phyloP scores from a whole-genome alignment of 106 monocot genomes.

The Platanthera guangdongensis region DNA sequence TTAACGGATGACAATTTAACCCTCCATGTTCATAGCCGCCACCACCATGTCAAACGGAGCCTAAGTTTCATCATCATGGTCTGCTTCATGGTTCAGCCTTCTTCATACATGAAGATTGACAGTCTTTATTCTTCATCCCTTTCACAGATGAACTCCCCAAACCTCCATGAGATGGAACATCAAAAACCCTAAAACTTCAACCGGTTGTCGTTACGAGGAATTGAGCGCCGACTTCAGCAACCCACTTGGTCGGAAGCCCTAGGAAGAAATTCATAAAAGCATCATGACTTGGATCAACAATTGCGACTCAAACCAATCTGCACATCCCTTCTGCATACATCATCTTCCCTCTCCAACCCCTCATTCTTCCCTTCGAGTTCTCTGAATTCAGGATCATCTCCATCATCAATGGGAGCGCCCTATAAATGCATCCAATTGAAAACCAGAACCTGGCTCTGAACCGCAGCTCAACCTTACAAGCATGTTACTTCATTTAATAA shows the following conservation, averaged over 20 bases:
- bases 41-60: too few relatives aligned
- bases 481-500: too few relatives aligned
- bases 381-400: slow-evolving; percentile 61
- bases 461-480: slow-evolving; percentile 51
- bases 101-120: too few relatives aligned
- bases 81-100: too few relatives aligned
- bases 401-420: slow-evolving; percentile 61
- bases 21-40: too few relatives aligned
- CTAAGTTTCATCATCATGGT: too few relatives aligned
- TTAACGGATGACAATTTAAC: too few relatives aligned
- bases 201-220: slow-evolving; percentile 16
- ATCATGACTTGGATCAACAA: slow-evolving; percentile 53
- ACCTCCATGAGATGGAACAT: neutral
- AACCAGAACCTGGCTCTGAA: slow-evolving; percentile 82
- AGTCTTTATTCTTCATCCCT: too few relatives aligned
- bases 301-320: slow-evolving; percentile 70
- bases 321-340: slow-evolving; percentile 53
- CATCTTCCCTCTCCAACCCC: slow-evolving; percentile 47
- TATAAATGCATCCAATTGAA: slow-evolving; percentile 39
- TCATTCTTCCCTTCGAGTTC: slow-evolving; percentile 36
- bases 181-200: neutral
- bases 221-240: slow-evolving; percentile 60
- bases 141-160: neutral
- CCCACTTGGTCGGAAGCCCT: slow-evolving; percentile 74
- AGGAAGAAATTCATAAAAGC: slow-evolving; percentile 74